phyloP scores from a whole-genome alignment of 257 asterid species.

The Solanum infundibuliforme region DNA sequence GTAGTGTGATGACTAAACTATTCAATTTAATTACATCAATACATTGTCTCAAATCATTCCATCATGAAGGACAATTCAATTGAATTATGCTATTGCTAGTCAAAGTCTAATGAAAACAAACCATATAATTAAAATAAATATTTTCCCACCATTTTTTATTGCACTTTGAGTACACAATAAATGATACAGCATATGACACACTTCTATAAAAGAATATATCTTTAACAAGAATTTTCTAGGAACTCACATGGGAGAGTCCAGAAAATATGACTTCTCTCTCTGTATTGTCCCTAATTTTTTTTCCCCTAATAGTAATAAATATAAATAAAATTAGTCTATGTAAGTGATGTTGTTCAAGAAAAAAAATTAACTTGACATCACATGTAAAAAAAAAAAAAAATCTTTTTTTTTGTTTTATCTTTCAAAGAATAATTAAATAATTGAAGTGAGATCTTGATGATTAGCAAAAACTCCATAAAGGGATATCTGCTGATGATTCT shows the following conservation, averaged over 20 bases:
- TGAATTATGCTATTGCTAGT: background rate
- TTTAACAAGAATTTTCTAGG: conserved; percentile 1
- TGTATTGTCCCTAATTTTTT: background rate
- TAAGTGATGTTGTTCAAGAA: conserved; percentile 41
- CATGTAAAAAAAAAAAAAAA: conserved; percentile 7
- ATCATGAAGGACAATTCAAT: background rate
- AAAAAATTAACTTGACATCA: conserved; percentile 30
- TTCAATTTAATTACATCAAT: background rate
- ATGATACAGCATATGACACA: background rate
- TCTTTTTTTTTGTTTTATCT: background rate
- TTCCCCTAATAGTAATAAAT: background rate
- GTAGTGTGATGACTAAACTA: background rate
- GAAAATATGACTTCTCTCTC: background rate
- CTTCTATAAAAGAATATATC: background rate
- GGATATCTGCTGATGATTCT: conserved; percentile 38
- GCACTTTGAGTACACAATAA: background rate
- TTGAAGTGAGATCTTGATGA: background rate
- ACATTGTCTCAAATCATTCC: background rate
- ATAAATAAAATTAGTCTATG: conserved; percentile 10
- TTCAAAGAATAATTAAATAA: conserved; percentile 4
- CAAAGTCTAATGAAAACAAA: background rate
- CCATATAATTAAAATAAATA: background rate
- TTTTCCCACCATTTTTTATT: background rate
- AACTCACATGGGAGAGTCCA: conserved; percentile 21
- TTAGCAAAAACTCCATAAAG: conserved; percentile 77